Percentiles rank a stretch among this genome's conserved stretches.
Evolutionary conservation across 352 stramenopile species (phyloP).

Genomic region (Phytopythium vexans): DNA sequence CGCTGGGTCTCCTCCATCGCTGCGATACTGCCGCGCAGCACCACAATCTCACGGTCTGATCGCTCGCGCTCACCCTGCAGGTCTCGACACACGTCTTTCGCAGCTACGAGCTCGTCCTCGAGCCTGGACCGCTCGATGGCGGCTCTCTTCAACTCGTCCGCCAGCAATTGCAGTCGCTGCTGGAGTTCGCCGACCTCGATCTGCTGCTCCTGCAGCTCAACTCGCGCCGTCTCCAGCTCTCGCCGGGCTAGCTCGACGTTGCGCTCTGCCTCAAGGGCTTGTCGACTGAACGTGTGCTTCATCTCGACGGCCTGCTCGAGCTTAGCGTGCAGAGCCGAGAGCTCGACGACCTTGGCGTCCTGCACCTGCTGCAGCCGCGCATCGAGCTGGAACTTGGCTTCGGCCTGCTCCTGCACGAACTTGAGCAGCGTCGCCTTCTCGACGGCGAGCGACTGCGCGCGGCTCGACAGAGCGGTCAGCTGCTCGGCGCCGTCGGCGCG

Average conservation of each 20-base stretch:
- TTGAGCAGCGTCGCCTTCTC: slow-evolving; percentile 74
- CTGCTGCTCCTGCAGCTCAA: slow-evolving; percentile 30
- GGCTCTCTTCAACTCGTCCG: slow-evolving; percentile 29
- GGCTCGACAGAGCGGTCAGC: slow-evolving; percentile 31
- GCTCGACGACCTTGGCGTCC: slow-evolving; percentile 31
- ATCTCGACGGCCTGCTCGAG: slow-evolving; percentile 42
- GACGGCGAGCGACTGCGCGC: slow-evolving; percentile 53
- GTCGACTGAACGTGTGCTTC: slow-evolving; percentile 32
- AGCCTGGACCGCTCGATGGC: slow-evolving; percentile 22
- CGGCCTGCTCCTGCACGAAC: slow-evolving; percentile 72
- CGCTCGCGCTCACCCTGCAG: slow-evolving; percentile 41
- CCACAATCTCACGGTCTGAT: slow-evolving; percentile 16
- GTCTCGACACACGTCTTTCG: slow-evolving; percentile 45
- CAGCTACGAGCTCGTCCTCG: slow-evolving; percentile 52
- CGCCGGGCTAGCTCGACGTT: slow-evolving; percentile 26
- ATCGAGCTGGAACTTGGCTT: slow-evolving; percentile 64
- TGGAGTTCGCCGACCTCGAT: slow-evolving; percentile 26
- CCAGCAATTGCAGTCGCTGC: slow-evolving; percentile 28
- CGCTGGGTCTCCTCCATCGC: slow-evolving; percentile 22
- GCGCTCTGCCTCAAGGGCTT: slow-evolving; percentile 24
- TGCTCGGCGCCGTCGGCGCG: slow-evolving; percentile 36
- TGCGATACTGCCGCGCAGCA: slow-evolving; percentile 17
- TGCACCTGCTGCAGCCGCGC: slow-evolving; percentile 47
- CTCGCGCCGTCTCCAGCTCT: slow-evolving; percentile 23
- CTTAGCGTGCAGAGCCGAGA: slow-evolving; percentile 25